Base-by-base conservation (phyloP, 1,139 yeast species). In the Debaryomyces robertsiae region DNA sequence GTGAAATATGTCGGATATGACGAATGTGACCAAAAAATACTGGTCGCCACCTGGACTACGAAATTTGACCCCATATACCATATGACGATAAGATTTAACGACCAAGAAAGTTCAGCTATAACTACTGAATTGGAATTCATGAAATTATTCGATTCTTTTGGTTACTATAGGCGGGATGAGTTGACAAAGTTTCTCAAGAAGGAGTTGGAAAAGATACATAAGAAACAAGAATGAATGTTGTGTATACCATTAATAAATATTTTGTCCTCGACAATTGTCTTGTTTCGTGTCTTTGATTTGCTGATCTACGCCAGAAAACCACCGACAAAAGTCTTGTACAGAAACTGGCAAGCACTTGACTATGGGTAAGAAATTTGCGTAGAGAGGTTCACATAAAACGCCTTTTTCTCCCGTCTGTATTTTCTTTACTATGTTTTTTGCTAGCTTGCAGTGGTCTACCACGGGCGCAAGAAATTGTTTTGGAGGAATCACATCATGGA, bases 391-490 rank as follows among this genome's bases (percentile, higher is more conserved):
- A 39, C 77, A 67, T 25, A 84, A 48, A 1, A 67, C 67, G 0
- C 91, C 91, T 27, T 71, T 58, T 40, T 69, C 69, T 1, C 89
- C 86, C 0, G 35, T 38, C 4, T 67, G 62, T 2, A 81, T 59
- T 15, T 66, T 65, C 1, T 57, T 49, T 0, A 73, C 60, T 2
- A 85, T 75, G 3, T 57, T 50, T 1, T 36, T 22, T 0, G 88
- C 82, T 31, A 85, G 57, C 11, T 52, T 48, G 0, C 43, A 33
- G 27, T 70, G 73, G 33, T 71, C 61, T 0, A 84, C 70, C 2
- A 83, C 51, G 0, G 95, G 94, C 0, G 93, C 91, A 42, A 84
- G 60, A 48, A 82, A 82, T 40, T 64, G 63, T 38, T 69, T 67
- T n/a, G 82, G 76, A 1, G 85, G 82, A 1, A 60, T 58, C 6